These are phyloP conservation scores for Lathyrus sativus DNA, from an alignment of 306 rosid species.

Conservation along the genomic window DNA sequence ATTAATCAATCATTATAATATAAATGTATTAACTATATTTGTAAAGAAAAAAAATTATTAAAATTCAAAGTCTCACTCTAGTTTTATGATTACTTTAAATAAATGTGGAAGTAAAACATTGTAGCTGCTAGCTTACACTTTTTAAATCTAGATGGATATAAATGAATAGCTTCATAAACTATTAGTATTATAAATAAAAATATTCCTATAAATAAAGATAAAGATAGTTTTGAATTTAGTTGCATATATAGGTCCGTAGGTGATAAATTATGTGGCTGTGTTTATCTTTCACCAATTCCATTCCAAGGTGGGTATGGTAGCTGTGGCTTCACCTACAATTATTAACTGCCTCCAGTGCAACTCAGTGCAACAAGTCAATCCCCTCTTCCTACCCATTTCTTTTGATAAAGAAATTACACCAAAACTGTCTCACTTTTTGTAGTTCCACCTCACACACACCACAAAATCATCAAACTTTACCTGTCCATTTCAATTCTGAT, in stretches of 20 bases:
- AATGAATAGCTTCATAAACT: no score
- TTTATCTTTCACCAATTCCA: neutral
- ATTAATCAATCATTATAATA: no score
- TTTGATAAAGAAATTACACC: neutral
- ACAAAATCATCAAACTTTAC: constrained; percentile 14
- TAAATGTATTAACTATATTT: no score
- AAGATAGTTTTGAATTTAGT: neutral
- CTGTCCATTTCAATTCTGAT: constrained; percentile 32
- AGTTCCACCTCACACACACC: neutral
- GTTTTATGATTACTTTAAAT: no score
- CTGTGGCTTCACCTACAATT: constrained; percentile 4
- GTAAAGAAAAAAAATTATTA: no score
- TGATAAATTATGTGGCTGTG: neutral
- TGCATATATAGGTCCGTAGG: neutral
- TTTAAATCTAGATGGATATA: no score
- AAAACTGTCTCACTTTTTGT: neutral
- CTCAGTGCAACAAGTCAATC: constrained; percentile 9
- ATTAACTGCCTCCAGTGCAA: neutral
- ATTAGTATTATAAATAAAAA: neutral
- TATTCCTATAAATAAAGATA: neutral
- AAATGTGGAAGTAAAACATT: no score
- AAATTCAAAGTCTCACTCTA: no score
- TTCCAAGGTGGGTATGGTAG: constrained; percentile 1
- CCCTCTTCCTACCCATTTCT: constrained; percentile 13
- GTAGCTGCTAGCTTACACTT: no score